Conservation (phyloP, 768 basidiomycete species). For the Amanita pallidorosea region DNA sequence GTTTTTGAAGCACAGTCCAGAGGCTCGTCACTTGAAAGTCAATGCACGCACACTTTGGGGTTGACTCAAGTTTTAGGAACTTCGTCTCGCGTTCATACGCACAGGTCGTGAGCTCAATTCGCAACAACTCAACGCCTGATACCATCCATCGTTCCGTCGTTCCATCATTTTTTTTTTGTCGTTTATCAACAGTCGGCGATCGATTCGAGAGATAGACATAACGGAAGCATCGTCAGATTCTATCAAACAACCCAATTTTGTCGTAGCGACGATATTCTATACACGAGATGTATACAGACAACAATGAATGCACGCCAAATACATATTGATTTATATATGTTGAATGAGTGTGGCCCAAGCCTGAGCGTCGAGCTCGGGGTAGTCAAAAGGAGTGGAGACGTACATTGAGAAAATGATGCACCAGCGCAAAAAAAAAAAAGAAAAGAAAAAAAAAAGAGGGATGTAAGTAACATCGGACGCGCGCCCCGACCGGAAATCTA, state of each 20-base stretch:
- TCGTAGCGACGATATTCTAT: not conserved
- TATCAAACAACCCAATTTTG: not conserved
- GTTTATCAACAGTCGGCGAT: not conserved
- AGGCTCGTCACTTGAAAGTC: slow-evolving; percentile 21
- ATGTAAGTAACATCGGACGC: no score
- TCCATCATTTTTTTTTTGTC: not conserved
- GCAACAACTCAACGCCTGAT: slow-evolving; percentile 13
- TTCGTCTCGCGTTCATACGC: slow-evolving; percentile 34
- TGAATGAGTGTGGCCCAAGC: no score
- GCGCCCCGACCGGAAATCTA: not conserved
- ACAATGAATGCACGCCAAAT: not conserved
- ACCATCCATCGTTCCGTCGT: not conserved
- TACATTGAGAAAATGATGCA: no score
- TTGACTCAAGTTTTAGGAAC: slow-evolving; percentile 25
- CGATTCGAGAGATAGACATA: no score
- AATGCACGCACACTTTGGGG: not conserved
- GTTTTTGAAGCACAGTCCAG: slow-evolving; percentile 35
- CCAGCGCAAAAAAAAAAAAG: no score
- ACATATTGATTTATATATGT: no score
- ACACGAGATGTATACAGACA: not conserved
- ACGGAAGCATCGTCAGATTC: not conserved
- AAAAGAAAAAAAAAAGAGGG: no score
- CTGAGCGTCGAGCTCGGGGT: no score
- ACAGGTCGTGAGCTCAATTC: slow-evolving; percentile 36
- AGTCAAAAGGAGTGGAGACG: no score